These are phyloP conservation scores for Tylopilus vinaceipallidus DNA, from an alignment of 768 basidiomycete genomes.

Conservation along the genomic window DNA sequence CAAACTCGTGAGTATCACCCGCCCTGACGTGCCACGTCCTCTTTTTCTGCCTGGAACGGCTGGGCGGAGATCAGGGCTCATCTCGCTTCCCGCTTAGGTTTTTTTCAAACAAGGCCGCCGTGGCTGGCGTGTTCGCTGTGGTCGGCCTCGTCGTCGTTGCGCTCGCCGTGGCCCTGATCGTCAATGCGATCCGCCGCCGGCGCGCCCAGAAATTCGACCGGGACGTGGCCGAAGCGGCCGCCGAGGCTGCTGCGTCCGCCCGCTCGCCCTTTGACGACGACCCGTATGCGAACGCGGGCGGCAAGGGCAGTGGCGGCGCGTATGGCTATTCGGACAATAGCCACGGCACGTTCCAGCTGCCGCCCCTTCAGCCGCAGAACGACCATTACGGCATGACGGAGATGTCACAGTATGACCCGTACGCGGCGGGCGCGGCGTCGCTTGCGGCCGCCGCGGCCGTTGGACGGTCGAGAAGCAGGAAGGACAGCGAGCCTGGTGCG, in stretches of 20 bases:
- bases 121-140: conserved; percentile 69
- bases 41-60: too few species aligned
- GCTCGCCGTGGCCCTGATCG: conserved; percentile 47
- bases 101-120: conserved; percentile 69
- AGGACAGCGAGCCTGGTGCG: conserved; percentile 33
- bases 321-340: conserved; percentile 47
- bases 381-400: conserved; percentile 56
- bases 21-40: not conserved
- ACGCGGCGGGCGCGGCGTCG: conserved; percentile 23
- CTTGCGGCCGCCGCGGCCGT: conserved; percentile 21
- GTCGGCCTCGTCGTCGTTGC: conserved; percentile 61
- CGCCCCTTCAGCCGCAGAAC: conserved; percentile 37
- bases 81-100: conserved; percentile 42
- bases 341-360: conserved; percentile 58
- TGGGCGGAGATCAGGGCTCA: conserved; percentile 8
- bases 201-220: conserved; percentile 63
- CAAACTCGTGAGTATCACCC: conserved; percentile 27
- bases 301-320: conserved; percentile 15
- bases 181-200: conserved; percentile 58
- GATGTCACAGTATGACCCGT: conserved; percentile 39
- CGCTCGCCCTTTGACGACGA: conserved; percentile 54
- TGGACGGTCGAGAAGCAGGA: conserved; percentile 25
- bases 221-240: conserved; percentile 72
- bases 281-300: conserved; percentile 26
- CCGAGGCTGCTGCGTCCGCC: conserved; percentile 54